Evolutionary conservation across 2,329 filamentous ascomycete genomes (phyloP).

Genomic region (Scytalidium lignicola): DNA sequence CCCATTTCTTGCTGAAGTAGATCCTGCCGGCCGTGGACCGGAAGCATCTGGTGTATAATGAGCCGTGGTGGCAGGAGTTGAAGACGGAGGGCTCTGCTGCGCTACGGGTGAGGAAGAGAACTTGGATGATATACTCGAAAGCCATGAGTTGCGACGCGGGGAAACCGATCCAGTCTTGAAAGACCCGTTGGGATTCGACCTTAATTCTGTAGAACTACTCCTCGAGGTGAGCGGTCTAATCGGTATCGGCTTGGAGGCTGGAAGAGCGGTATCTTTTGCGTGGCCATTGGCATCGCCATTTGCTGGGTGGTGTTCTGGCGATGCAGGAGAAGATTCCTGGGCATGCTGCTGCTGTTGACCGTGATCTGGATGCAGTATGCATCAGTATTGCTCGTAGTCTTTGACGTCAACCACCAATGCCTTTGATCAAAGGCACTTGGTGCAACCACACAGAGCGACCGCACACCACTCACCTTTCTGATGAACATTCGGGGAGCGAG

Average conservation of each 20-base stretch:
- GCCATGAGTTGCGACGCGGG: slow-evolving; percentile 71
- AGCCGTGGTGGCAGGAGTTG: slow-evolving; percentile 16
- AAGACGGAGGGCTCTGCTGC: slow-evolving; percentile 20
- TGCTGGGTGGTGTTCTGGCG: neutral
- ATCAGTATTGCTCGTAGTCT: neutral
- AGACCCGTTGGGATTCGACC: slow-evolving; percentile 14
- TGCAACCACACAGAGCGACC: neutral
- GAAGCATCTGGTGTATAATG: slow-evolving; percentile 27
- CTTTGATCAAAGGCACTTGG: too few species aligned
- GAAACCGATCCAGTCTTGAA: slow-evolving; percentile 18
- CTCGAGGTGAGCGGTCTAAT: slow-evolving; percentile 19
- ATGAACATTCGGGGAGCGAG: slow-evolving; percentile 12
- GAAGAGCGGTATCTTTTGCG: slow-evolving; percentile 4
- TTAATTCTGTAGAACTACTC: slow-evolving; percentile 21
- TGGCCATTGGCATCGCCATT: slow-evolving; percentile 14
- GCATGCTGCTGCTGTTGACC: slow-evolving; percentile 1
- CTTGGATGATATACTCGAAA: slow-evolving; percentile 87
- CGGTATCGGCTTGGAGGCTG: slow-evolving; percentile 18
- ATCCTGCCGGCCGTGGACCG: slow-evolving; percentile 29
- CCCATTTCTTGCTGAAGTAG: slow-evolving; percentile 52
- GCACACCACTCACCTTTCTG: slow-evolving; percentile 22
- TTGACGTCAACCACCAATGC: too few species aligned
- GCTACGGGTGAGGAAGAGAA: slow-evolving; percentile 60
- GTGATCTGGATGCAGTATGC: neutral
- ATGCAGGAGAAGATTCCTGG: neutral